A percentile compares a stretch with the other conserved stretches of the same genome.
phyloP scores from a whole-genome alignment of 257 asterid species.

The Solanum pimpinellifolium region DNA sequence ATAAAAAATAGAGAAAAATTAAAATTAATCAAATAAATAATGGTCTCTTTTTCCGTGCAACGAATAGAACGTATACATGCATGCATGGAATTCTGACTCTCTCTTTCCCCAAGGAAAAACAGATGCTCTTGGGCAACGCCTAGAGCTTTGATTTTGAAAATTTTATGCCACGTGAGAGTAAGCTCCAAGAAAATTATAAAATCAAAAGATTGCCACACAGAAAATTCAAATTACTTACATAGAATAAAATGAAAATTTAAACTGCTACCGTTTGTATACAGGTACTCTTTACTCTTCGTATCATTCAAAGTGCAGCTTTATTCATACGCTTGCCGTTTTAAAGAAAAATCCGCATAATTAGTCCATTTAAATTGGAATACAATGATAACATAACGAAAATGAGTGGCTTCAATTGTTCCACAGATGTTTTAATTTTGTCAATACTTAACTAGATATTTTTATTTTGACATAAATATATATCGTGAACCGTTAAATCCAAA shows the following conservation, averaged over 20 bases:
- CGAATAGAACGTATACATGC: background rate
- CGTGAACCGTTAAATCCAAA: background rate
- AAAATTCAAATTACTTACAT: background rate
- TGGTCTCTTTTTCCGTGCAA: background rate
- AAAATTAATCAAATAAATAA: background rate
- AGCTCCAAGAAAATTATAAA: background rate
- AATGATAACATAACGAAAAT: too few species aligned
- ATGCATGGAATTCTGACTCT: background rate
- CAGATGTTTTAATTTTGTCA: background rate
- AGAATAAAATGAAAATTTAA: background rate
- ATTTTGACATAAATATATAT: background rate
- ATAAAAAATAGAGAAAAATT: too few species aligned
- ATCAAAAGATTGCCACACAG: background rate
- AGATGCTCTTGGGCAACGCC: background rate
- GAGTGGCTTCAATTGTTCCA: too few species aligned
- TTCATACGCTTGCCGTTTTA: background rate
- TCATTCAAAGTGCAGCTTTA: background rate
- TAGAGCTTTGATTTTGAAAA: background rate
- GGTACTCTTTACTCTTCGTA: background rate
- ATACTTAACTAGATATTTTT: background rate
- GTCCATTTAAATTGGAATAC: background rate
- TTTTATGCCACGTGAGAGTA: background rate
- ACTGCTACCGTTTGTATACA: background rate
- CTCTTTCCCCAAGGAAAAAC: background rate
- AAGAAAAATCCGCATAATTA: background rate